A percentile compares a stretch with the other conserved stretches of the same genome.
phyloP scores from a whole-genome alignment of 2,329 filamentous ascomycete genomes.

The Thelonectria discophora region DNA sequence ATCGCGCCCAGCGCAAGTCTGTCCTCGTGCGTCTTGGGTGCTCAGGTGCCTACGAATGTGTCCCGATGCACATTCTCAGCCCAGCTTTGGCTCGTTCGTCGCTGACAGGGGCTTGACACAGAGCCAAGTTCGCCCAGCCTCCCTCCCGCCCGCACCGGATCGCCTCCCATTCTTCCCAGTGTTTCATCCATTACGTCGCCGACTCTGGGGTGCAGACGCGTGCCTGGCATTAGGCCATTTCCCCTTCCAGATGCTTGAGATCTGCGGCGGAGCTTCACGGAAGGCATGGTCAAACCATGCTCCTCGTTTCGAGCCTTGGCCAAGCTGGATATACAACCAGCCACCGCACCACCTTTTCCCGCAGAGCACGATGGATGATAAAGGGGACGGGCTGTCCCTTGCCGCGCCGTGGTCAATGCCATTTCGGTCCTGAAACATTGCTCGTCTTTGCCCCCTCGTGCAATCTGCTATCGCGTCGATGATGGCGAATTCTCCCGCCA shows the following conservation, averaged over 20 bases:
- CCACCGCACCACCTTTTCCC: not conserved
- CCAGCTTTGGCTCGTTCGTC: not conserved
- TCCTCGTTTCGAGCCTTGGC: not conserved
- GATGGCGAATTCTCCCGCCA: not conserved
- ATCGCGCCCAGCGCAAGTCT: not conserved
- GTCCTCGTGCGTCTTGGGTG: not conserved
- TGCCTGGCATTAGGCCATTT: slow-evolving; percentile 5
- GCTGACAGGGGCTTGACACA: slow-evolving; percentile 10
- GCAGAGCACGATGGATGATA: not conserved
- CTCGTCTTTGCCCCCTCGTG: not conserved
- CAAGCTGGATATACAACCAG: not conserved
- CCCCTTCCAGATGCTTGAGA: slow-evolving; percentile 1
- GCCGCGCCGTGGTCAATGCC: not conserved
- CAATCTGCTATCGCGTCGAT: not conserved
- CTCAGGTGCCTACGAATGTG: no score
- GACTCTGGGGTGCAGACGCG: slow-evolving; percentile 10
- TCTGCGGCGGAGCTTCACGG: not conserved
- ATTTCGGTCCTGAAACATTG: not conserved
- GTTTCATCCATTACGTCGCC: not conserved
- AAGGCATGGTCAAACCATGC: not conserved
- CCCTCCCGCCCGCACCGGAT: not conserved
- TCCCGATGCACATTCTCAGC: no score
- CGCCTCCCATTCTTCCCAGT: not conserved
- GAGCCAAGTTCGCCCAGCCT: not conserved
- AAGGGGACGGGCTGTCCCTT: not conserved